Evolutionary conservation across 805 yeast genomes (phyloP).

Genomic region (Yamadazyma nakazawae): DNA sequence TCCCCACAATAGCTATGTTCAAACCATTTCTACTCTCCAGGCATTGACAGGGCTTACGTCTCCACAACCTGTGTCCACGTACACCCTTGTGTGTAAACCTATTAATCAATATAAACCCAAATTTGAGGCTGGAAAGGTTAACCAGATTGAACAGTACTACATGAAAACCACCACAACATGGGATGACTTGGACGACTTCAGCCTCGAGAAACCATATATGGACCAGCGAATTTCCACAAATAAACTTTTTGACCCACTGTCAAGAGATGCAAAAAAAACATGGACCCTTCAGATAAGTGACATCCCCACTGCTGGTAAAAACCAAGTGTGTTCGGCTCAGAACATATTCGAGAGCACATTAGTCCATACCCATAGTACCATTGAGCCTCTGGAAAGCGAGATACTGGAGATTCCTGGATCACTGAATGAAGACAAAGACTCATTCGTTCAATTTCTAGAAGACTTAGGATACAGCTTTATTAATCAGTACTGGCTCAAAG

Average conservation of each 20-base stretch:
- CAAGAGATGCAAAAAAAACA: constrained; percentile 18
- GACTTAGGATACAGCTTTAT: constrained; percentile 71
- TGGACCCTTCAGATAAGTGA: constrained; percentile 70
- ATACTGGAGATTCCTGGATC: not conserved
- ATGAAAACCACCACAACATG: constrained; percentile 50
- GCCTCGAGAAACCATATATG: constrained; percentile 25
- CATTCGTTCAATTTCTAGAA: constrained; percentile 44
- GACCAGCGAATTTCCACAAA: constrained; percentile 23
- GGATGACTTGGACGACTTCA: constrained; percentile 27
- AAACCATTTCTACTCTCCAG: constrained; percentile 46
- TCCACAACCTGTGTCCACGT: constrained; percentile 45
- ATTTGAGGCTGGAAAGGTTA: constrained; percentile 52
- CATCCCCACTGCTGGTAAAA: constrained; percentile 72
- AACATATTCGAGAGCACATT: constrained; percentile 61
- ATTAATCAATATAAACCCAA: constrained; percentile 51
- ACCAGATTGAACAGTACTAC: constrained; percentile 54
- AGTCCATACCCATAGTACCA: constrained; percentile 46
- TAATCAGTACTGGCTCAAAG: constrained; percentile 58
- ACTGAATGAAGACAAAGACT: constrained; percentile 22
- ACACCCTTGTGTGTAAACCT: constrained; percentile 50
- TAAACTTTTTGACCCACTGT: constrained; percentile 23
- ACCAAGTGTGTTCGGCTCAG: constrained; percentile 58
- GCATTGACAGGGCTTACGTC: constrained; percentile 49
- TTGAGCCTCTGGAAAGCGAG: constrained; percentile 19
- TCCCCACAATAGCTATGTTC: constrained; percentile 38